Evolutionary conservation across 371 early-diverging fungal species (phyloP).

Genomic region (Umbelopsis sp.): DNA sequence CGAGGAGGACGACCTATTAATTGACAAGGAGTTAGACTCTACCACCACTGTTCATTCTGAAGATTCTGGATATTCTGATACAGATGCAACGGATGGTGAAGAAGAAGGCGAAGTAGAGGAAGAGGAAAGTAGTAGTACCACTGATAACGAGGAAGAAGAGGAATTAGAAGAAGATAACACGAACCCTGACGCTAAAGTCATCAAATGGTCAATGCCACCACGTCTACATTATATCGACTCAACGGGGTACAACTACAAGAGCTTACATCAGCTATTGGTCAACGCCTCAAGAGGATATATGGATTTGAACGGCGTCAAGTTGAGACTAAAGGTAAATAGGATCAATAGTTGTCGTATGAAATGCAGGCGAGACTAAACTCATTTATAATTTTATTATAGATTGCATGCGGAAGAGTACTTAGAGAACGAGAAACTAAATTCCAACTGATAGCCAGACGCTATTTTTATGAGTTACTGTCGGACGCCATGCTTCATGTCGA

Average conservation of each 20-base stretch:
- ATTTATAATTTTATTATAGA: neutral
- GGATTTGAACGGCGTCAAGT: neutral
- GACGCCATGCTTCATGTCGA: neutral
- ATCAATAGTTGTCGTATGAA: too few species aligned
- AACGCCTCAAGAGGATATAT: neutral
- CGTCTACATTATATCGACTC: neutral
- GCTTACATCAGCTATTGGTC: neutral
- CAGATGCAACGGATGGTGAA: too few species aligned
- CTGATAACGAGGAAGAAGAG: neutral
- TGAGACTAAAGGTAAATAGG: neutral
- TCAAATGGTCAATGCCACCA: slow-evolving; percentile 4
- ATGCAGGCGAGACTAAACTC: neutral
- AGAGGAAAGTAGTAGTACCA: neutral
- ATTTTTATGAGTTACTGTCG: neutral
- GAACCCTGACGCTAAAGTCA: neutral
- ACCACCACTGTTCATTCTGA: too few species aligned
- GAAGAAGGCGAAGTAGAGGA: neutral
- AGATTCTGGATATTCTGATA: too few species aligned
- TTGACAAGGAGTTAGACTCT: too few species aligned
- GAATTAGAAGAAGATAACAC: neutral
- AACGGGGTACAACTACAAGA: neutral
- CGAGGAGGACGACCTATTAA: too few species aligned
- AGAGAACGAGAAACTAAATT: too few species aligned
- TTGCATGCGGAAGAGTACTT: too few species aligned
- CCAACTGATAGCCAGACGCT: neutral